phyloP scores from a whole-genome alignment of 2,329 filamentous ascomycete species.

The Monosporascus sp. region DNA sequence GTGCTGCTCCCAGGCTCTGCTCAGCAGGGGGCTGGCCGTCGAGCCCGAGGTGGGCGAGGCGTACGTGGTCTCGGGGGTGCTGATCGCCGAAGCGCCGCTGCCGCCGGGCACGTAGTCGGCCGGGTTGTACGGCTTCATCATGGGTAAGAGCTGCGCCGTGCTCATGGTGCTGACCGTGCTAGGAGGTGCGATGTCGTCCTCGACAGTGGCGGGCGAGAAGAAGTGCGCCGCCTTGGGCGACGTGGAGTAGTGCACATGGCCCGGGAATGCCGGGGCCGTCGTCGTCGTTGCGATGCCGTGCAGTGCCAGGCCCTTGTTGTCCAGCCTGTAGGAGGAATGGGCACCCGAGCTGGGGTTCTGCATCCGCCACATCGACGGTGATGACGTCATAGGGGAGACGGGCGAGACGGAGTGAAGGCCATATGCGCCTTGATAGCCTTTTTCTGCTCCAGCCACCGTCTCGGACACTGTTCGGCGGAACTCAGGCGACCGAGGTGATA shows the following conservation, averaged over 20 bases:
- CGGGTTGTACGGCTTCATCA: constrained; percentile 24
- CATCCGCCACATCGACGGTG: constrained; percentile 2
- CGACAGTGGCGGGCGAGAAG: constrained; percentile 11
- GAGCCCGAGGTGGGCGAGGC: constrained; percentile 22
- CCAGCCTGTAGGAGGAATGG: constrained; percentile 8
- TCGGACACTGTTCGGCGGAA: constrained; percentile 25
- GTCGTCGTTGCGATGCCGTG: constrained; percentile 22
- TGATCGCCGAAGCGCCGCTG: constrained; percentile 11
- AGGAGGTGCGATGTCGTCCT: constrained; percentile 21
- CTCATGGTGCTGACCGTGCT: constrained; percentile 26
- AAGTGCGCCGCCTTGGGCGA: constrained; percentile 24
- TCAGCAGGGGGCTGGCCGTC: constrained; percentile 23
- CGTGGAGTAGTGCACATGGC: constrained; percentile 23
- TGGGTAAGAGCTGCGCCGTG: constrained; percentile 24
- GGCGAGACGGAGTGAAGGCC: constrained; percentile 16
- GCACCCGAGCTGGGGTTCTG: neutral
- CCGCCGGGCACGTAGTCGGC: constrained; percentile 20
- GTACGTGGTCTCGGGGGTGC: constrained; percentile 12
- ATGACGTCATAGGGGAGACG: constrained; percentile 6
- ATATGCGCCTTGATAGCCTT: constrained; percentile 12
- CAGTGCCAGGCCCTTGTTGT: constrained; percentile 10
- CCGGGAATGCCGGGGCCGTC: constrained; percentile 18
- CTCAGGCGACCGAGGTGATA: constrained; percentile 33
- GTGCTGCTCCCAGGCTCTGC: constrained; percentile 22
- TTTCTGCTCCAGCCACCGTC: constrained; percentile 24